These are phyloP conservation scores for Aphanomyces invadans DNA, from an alignment of 352 stramenopile genomes.

Conservation along the genomic window DNA sequence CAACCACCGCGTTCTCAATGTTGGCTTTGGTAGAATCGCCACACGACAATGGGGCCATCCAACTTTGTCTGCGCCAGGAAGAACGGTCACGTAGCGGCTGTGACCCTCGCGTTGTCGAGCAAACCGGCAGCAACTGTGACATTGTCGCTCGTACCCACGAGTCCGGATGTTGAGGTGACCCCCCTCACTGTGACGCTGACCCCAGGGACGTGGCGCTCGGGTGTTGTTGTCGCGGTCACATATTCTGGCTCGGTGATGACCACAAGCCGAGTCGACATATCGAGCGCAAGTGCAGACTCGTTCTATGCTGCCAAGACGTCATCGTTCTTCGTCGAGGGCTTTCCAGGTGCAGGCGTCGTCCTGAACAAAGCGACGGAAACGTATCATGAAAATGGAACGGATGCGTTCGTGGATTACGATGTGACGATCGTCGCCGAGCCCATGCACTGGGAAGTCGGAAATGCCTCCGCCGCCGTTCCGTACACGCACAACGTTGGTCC, in stretches of 20 bases:
- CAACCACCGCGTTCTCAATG: too few species aligned
- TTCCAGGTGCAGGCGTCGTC: background rate
- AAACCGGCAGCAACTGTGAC: constrained; percentile 36
- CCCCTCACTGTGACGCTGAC: constrained; percentile 2
- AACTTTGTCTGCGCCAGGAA: constrained; percentile 38
- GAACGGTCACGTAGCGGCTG: constrained; percentile 37
- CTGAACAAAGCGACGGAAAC: constrained; percentile 22
- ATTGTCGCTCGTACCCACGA: constrained; percentile 31
- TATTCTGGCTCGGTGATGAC: background rate
- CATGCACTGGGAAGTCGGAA: constrained; percentile 52
- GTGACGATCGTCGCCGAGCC: constrained; percentile 42
- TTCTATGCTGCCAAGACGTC: background rate
- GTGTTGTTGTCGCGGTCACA: constrained; percentile 1
- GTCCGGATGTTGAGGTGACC: background rate
- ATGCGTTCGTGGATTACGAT: constrained; percentile 29
- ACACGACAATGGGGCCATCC: background rate
- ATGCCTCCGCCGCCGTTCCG: background rate
- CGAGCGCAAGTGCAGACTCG: constrained; percentile 6
- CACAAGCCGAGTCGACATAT: background rate
- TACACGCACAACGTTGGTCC: background rate
- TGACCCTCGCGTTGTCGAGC: constrained; percentile 36
- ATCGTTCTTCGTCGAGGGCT: constrained; percentile 10
- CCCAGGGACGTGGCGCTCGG: background rate
- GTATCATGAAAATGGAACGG: constrained; percentile 24
- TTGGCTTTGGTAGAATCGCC: background rate